These are phyloP conservation scores for Xylaria longipes DNA, from an alignment of 495 filamentous ascomycete genomes.

Conservation along the genomic window DNA sequence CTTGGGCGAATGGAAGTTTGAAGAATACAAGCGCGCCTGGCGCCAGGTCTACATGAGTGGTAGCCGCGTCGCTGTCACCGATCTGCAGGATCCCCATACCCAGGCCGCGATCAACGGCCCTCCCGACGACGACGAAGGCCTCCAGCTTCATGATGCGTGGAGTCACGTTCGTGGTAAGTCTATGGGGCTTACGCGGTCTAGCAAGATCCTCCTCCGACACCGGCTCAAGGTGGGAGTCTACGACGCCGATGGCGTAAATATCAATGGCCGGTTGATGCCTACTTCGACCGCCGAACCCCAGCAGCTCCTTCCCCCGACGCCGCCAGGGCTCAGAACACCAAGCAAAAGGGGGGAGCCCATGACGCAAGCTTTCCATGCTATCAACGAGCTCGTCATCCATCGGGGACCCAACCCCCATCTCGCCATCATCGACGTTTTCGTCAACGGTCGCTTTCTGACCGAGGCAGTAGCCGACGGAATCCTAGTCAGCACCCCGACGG, in stretches of 20 bases:
- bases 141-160: slow-evolving; percentile 54
- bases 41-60: slow-evolving; percentile 94
- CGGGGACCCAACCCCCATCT: slow-evolving; percentile 89
- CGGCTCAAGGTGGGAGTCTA: slow-evolving; percentile 84
- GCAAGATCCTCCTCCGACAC: slow-evolving; percentile 83
- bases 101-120: slow-evolving; percentile 40
- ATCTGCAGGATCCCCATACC: slow-evolving; percentile 53
- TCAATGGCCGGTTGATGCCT: slow-evolving; percentile 55
- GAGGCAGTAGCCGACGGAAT: slow-evolving; percentile 95
- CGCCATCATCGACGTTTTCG: slow-evolving; percentile 84
- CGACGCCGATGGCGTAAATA: slow-evolving; percentile 62
- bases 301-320: slow-evolving; percentile 39
- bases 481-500: slow-evolving; percentile 90
- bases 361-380: slow-evolving; percentile 72
- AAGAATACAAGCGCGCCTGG: slow-evolving; percentile 87
- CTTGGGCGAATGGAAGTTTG: slow-evolving; percentile 94
- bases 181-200: slow-evolving; percentile 75
- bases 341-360: slow-evolving; percentile 34
- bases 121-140: slow-evolving; percentile 30
- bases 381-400: slow-evolving; percentile 95
- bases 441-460: slow-evolving; percentile 85
- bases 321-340: background rate
- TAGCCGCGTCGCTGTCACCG: slow-evolving; percentile 60
- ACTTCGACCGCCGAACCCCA: slow-evolving; percentile 52
- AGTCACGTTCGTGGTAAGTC: slow-evolving; percentile 77